Conservation (phyloP, 495 filamentous ascomycete genomes). For the Talaromyces borbonicus region DNA sequence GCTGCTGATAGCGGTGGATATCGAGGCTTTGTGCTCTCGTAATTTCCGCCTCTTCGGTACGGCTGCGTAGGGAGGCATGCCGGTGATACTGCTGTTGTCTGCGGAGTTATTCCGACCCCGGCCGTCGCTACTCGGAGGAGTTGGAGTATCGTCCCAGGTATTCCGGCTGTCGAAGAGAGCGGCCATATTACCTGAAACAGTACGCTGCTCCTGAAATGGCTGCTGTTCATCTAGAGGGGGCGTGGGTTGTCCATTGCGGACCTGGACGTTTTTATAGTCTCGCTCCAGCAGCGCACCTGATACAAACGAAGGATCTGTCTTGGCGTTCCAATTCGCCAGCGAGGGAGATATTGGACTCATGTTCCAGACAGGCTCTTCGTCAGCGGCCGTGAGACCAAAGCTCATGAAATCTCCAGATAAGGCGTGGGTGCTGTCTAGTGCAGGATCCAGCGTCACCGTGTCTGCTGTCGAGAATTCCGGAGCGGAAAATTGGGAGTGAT, state of each 20-base stretch:
- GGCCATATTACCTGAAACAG: conserved; percentile 11
- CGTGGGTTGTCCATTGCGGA: conserved; percentile 35
- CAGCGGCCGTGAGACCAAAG: conserved; percentile 17
- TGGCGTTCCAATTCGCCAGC: conserved; percentile 17
- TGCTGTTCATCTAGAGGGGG: conserved; percentile 24
- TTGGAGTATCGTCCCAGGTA: conserved; percentile 7
- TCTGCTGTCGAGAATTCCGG: conserved; percentile 16
- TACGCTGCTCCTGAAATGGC: conserved; percentile 9
- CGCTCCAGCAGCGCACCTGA: conserved; percentile 17
- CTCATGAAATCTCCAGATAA: conserved; percentile 22
- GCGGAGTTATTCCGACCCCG: not conserved
- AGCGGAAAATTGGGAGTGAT: conserved; percentile 9
- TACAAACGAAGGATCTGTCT: conserved; percentile 17
- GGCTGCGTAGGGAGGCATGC: not conserved
- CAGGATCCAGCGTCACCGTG: not conserved
- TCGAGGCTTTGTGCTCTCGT: conserved; percentile 9
- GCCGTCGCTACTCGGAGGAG: conserved; percentile 5
- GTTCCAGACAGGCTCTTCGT: conserved; percentile 28
- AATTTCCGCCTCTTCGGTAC: conserved; percentile 9
- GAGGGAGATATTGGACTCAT: conserved; percentile 22
- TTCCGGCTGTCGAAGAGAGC: conserved; percentile 10
- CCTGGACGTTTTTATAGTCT: conserved; percentile 27
- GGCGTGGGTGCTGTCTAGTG: conserved; percentile 5
- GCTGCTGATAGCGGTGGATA: conserved; percentile 4
- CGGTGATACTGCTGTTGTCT: not conserved